Evolutionary conservation across 208 protist genomes (phyloP).

Genomic region (Leptomonas seymouri): DNA sequence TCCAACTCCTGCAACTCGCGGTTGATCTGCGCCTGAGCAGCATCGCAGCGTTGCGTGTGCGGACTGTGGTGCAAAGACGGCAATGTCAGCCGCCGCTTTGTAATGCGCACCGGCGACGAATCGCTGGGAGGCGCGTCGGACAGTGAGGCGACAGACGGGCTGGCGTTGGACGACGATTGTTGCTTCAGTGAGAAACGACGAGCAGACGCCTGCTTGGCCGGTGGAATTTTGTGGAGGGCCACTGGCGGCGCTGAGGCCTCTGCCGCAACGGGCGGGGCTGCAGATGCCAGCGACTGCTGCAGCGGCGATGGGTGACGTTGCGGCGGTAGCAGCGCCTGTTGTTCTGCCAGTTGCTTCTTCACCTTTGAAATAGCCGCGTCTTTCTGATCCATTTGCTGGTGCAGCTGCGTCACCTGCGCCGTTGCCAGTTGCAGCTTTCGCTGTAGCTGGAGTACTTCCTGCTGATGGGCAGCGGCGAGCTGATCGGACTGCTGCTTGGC

Average conservation of each 20-base stretch:
- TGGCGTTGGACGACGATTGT: constrained; percentile 1
- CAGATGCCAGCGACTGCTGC: background rate
- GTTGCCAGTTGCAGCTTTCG: constrained; percentile 43
- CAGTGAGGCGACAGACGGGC: background rate
- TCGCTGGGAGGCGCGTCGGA: constrained; percentile 6
- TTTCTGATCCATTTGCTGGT: constrained; percentile 16
- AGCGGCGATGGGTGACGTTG: constrained; percentile 2
- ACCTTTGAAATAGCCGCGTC: constrained; percentile 27
- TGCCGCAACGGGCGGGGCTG: background rate
- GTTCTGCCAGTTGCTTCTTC: constrained; percentile 26
- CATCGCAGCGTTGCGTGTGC: background rate
- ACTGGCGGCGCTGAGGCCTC: background rate
- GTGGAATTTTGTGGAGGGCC: background rate
- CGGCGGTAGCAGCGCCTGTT: constrained; percentile 27
- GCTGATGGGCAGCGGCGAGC: constrained; percentile 42
- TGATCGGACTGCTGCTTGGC: constrained; percentile 40
- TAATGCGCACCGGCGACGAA: constrained; percentile 9
- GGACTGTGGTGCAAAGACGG: background rate
- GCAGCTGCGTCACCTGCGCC: constrained; percentile 32
- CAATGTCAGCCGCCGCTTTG: background rate
- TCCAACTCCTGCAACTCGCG: constrained; percentile 47
- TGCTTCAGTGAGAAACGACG: constrained; percentile 15
- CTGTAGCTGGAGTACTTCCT: constrained; percentile 58
- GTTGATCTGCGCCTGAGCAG: constrained; percentile 50
- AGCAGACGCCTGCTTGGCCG: constrained; percentile 3